Evolutionary conservation across 1,284 basidiomycete species (phyloP).

Genomic region (Golubevia pallescens): DNA sequence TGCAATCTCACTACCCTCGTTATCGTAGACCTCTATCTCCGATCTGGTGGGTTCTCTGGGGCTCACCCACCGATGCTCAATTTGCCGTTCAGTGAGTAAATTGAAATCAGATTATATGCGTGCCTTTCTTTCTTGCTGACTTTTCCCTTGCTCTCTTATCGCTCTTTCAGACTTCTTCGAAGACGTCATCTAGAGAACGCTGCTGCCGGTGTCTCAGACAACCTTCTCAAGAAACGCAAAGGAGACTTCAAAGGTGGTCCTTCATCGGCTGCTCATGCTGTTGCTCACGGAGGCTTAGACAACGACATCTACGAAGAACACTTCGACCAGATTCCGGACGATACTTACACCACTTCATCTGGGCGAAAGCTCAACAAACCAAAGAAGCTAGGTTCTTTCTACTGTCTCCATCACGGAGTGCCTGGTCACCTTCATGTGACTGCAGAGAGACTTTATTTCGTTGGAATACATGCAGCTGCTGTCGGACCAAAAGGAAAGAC

Average conservation of each 20-base stretch:
- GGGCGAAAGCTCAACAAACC: conserved; percentile 26
- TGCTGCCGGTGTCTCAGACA: background rate
- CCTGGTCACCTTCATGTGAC: conserved; percentile 57
- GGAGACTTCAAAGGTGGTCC: background rate
- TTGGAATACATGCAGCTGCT: conserved; percentile 36
- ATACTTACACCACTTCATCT: background rate
- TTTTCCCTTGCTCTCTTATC: too few relatives aligned
- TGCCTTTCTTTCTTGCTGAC: too few relatives aligned
- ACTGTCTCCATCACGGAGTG: conserved; percentile 58
- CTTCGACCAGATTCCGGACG: background rate
- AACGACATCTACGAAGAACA: background rate
- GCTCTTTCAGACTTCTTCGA: conserved; percentile 28
- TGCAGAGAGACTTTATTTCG: conserved; percentile 48
- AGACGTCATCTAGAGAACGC: conserved; percentile 29
- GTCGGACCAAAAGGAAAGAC: conserved; percentile 27
- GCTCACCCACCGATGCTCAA: conserved; percentile 58
- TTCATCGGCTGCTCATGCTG: conserved; percentile 20
- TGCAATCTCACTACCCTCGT: conserved; percentile 60
- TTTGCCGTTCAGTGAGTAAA: conserved; percentile 37
- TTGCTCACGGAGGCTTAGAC: conserved; percentile 9
- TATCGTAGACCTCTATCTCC: conserved; percentile 57
- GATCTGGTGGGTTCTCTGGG: conserved; percentile 60
- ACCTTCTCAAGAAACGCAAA: conserved; percentile 1
- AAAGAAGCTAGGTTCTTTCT: conserved; percentile 55
- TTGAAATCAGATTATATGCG: too few relatives aligned